Conservation (phyloP, 257 asterid species). For the Capsicum baccatum region DNA sequence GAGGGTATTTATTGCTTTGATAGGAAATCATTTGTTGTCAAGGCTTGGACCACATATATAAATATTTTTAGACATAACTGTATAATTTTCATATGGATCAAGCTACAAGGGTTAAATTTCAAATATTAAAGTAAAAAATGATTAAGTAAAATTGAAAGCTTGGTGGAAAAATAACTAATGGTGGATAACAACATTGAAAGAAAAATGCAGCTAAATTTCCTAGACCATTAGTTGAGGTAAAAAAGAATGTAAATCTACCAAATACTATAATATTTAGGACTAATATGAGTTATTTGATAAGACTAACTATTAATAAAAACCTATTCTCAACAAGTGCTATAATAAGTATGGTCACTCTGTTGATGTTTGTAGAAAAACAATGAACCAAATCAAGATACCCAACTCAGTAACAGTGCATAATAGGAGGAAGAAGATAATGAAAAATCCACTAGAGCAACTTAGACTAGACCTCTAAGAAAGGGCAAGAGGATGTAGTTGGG, state of each 20-base stretch:
- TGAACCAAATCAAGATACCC: too few relatives aligned
- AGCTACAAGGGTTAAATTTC: background rate
- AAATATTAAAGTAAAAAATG: background rate
- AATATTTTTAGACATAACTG: background rate
- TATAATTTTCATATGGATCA: background rate
- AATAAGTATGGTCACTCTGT: background rate
- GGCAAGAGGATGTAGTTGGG: too few relatives aligned
- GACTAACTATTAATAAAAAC: background rate
- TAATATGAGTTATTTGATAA: background rate
- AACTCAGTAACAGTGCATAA: too few relatives aligned
- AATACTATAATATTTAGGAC: too few relatives aligned
- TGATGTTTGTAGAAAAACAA: background rate
- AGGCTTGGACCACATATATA: background rate
- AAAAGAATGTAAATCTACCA: too few relatives aligned
- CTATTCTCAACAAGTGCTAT: background rate
- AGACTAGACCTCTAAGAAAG: too few relatives aligned
- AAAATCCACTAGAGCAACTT: too few relatives aligned
- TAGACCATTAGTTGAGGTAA: too few relatives aligned
- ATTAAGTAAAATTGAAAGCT: background rate
- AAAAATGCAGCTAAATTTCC: too few relatives aligned
- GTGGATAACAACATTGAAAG: background rate
- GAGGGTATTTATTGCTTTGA: background rate
- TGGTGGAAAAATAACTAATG: too few relatives aligned
- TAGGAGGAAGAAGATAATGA: background rate
- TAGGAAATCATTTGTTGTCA: background rate